Percentiles rank a stretch among this genome's conserved stretches.
These are phyloP conservation scores for Macadamia integrifolia DNA, from an alignment of 164 flowering plant genomes.

Conservation along the genomic window DNA sequence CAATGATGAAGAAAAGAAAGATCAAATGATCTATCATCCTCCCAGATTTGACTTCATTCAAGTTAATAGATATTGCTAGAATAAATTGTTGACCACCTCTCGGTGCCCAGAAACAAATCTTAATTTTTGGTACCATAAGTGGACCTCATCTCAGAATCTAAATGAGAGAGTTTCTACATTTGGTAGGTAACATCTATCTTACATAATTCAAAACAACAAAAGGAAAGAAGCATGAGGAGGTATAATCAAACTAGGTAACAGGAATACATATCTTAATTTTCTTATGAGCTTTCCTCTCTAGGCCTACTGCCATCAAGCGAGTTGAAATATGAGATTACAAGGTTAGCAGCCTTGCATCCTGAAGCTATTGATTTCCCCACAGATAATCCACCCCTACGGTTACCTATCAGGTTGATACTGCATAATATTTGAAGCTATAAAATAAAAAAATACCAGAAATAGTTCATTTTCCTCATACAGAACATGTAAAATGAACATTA, in stretches of 20 bases:
- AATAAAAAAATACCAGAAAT: background rate
- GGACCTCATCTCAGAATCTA: no score
- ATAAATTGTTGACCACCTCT: no score
- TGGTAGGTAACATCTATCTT: background rate
- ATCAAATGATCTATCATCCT: no score
- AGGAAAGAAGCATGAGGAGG: background rate
- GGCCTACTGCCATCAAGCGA: conserved; percentile 27
- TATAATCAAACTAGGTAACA: background rate
- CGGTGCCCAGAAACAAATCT: no score
- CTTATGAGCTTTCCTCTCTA: background rate
- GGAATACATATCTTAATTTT: conserved; percentile 4
- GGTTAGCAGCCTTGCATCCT: conserved; percentile 87
- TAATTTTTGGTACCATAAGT: no score
- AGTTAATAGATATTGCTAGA: no score
- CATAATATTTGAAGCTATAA: background rate
- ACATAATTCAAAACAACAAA: background rate
- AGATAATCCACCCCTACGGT: conserved; percentile 75
- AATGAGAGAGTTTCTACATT: no score
- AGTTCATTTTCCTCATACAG: background rate
- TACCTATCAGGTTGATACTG: conserved; percentile 40
- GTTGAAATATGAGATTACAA: conserved; percentile 62
- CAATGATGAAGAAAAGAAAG: no score
- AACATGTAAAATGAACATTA: no score
- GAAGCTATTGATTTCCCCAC: conserved; percentile 85
- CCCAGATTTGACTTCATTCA: no score